Conservation (phyloP, 306 rosid genomes). For the Psophocarpus tetragonolobus region DNA sequence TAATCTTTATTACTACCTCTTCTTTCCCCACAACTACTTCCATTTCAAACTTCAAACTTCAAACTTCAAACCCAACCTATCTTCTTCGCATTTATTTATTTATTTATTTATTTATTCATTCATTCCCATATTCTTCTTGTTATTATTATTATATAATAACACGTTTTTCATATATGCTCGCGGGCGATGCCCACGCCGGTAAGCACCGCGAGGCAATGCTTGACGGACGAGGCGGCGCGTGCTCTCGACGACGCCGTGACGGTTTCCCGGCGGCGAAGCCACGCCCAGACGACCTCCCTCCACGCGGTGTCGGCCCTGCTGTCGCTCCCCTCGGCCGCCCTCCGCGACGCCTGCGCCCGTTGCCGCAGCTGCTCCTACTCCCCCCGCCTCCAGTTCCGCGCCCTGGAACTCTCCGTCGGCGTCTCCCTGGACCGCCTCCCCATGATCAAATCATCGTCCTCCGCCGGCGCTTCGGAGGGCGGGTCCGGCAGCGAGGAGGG, state of each 20-base stretch:
- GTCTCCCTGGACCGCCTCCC: conserved; percentile 85
- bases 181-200: conserved; percentile 99
- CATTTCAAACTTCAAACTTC: too few species aligned
- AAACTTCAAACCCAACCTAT: conserved; percentile 12
- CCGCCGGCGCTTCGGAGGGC: not conserved
- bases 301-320: conserved; percentile 86
- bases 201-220: conserved; percentile 85
- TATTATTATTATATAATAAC: not conserved
- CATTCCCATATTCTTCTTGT: not conserved
- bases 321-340: conserved; percentile 60
- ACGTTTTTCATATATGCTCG: conserved; percentile 43
- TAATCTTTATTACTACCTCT: conserved; percentile 19
- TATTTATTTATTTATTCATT: not conserved
- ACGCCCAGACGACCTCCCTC: conserved; percentile 88
- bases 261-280: conserved; percentile 80
- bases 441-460: conserved; percentile 35
- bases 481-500: conserved; percentile 36
- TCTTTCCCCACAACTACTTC: too few species aligned
- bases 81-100: not conserved
- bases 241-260: conserved; percentile 79
- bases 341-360: conserved; percentile 83
- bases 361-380: conserved; percentile 69
- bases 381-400: conserved; percentile 80
- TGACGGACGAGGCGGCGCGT: conserved; percentile 89
- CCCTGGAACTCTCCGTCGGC: conserved; percentile 86